phyloP scores from a whole-genome alignment of 768 basidiomycete genomes.

The Termitomyces sp. region DNA sequence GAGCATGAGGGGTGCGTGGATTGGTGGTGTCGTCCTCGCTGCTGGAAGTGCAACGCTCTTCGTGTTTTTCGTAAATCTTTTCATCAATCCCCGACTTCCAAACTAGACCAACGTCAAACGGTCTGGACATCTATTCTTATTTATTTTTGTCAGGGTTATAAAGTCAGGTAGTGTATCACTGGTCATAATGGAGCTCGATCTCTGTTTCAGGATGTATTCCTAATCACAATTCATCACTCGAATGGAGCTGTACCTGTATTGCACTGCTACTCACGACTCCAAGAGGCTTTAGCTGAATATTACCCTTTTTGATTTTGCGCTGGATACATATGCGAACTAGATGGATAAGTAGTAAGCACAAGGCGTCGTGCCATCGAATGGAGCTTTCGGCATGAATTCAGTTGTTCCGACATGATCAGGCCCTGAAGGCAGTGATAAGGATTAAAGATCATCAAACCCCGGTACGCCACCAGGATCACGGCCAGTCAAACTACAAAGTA shows the following conservation, averaged over 20 bases:
- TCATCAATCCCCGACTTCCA: slow-evolving; percentile 21
- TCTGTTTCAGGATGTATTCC: not conserved
- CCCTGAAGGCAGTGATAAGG: not conserved
- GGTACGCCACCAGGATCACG: slow-evolving; percentile 31
- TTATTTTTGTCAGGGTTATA: not conserved
- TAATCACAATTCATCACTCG: not conserved
- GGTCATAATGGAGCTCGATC: not conserved
- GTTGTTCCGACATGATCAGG: not conserved
- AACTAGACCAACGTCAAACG: not conserved
- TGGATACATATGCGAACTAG: not conserved
- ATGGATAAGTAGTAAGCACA: not conserved
- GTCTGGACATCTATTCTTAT: not conserved
- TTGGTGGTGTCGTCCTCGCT: slow-evolving; percentile 31
- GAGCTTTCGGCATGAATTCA: not conserved
- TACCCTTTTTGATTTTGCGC: not conserved
- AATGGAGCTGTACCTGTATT: not conserved
- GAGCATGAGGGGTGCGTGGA: slow-evolving; percentile 30
- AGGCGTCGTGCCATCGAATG: not conserved
- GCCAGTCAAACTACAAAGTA: slow-evolving; percentile 30
- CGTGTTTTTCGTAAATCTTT: slow-evolving; percentile 25
- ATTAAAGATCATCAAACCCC: slow-evolving; percentile 37
- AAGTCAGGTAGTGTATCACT: not conserved
- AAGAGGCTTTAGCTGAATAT: not conserved
- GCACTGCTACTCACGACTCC: not conserved
- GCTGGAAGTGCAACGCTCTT: slow-evolving; percentile 21